Base-by-base conservation (phyloP, 2,329 filamentous ascomycete genomes). In the Cladosporium sp. region DNA sequence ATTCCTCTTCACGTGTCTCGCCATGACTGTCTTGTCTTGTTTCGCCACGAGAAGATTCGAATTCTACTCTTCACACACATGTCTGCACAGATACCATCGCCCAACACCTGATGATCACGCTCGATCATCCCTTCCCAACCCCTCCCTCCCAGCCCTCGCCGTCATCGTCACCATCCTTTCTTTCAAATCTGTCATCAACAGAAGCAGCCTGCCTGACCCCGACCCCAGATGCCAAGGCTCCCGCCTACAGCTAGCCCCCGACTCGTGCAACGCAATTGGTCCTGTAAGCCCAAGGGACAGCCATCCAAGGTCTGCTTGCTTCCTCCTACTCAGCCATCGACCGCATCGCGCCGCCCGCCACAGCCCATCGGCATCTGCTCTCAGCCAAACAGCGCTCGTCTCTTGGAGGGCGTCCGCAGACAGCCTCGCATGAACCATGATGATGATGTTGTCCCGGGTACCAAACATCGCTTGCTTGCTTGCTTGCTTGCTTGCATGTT, bases 151-250 rank as follows among this genome's bases (percentile, higher is more conserved):
- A 14, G 16, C 26, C 49, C 12, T 52, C 49, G 16, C 53, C 55
- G 33, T 40, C 55, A 57, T 40, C 33, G 31, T 23, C 29, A 57
- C 55, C 52, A 57, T 33, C 21, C 55, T 35, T 40, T 23, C 31
- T 14, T 23, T 29, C n/a, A 46, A 46, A 23, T 53, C 52, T 31
- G 18, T 21, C 52, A 31, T 55, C 52, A 29, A 21, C 52, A 55
- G 29, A 16, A 29, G n/a, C 50, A 53, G 28, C 29, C 52, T 57
- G 23, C 52, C 52, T 57, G 40, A 57, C 55, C 55, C 55, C 55
- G 40, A 57, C 55, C 55, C 55, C 55, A 57, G 55, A 57, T 57
- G 55, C 55, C 55, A 57, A 57, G 55, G 55, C 16, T 33, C 55
- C 33, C 55, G 55, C 55, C 55, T 37, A 16, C 31, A 57, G 49